Conservation (phyloP, 306 rosid species). For the Benincasa hispida region DNA sequence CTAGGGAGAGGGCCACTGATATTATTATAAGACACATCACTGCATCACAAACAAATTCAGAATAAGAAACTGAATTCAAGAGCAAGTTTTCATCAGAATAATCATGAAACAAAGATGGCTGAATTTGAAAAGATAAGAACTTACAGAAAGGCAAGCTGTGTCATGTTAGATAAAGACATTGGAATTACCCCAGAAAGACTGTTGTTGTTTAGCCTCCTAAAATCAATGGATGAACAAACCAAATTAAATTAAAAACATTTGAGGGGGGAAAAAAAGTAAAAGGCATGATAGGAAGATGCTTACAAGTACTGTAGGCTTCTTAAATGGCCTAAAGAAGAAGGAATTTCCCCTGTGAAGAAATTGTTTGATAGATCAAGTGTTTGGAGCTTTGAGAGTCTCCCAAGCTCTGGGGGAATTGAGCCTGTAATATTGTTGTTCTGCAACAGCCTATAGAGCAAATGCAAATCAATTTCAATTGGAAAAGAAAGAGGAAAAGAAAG, state of each 20-base stretch:
- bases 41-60: conserved; percentile 26
- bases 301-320: conserved; percentile 79
- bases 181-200: conserved; percentile 70
- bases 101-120: conserved; percentile 11
- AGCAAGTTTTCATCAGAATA: conserved; percentile 7
- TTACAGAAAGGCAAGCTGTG: conserved; percentile 84
- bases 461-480: not conserved
- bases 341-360: conserved; percentile 58
- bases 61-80: conserved; percentile 18
- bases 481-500: not conserved
- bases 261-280: not conserved
- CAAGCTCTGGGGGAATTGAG: conserved; percentile 60
- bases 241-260: conserved; percentile 13
- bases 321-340: conserved; percentile 53
- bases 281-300: conserved; percentile 14
- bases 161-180: conserved; percentile 70
- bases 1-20: conserved; percentile 79
- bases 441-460: conserved; percentile 45
- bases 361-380: conserved; percentile 89
- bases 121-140: conserved; percentile 14
- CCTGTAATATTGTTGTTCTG: conserved; percentile 93
- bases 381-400: conserved; percentile 67
- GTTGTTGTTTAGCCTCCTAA: conserved; percentile 93
- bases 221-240: conserved; percentile 11
- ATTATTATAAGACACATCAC: conserved; percentile 88